Conservation (phyloP, 495 filamentous ascomycete species). For the Lasiosphaeria ovina region DNA sequence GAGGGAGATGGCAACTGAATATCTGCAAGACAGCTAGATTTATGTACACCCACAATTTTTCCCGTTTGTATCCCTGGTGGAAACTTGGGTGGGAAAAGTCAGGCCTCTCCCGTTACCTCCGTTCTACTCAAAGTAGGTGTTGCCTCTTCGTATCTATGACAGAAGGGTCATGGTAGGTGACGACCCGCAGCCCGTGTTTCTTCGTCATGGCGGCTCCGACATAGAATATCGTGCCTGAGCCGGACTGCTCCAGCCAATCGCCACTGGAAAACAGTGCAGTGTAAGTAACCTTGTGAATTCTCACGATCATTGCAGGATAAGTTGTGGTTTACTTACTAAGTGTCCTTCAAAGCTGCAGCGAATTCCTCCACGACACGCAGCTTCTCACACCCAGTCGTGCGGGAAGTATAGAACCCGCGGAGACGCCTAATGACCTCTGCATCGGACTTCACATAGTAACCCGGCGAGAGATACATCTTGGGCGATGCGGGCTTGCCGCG, state of each 20-base stretch:
- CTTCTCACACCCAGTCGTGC: not conserved
- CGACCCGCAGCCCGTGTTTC: not conserved
- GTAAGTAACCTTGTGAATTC: not conserved
- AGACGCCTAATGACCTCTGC: not conserved
- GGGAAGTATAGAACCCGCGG: not conserved
- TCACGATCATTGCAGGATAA: not conserved
- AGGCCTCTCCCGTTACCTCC: too few species aligned
- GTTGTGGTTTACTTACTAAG: not conserved
- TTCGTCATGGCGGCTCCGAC: not conserved
- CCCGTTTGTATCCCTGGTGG: too few species aligned
- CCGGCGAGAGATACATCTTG: conserved; percentile 1
- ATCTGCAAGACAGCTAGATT: too few species aligned
- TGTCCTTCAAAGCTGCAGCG: not conserved
- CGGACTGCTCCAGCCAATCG: not conserved
- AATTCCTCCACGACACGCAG: not conserved
- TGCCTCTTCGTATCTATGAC: not conserved
- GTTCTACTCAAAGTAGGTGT: not conserved
- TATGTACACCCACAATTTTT: too few species aligned
- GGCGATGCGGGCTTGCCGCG: not conserved
- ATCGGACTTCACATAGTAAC: not conserved
- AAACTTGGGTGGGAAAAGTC: too few species aligned
- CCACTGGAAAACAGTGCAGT: not conserved
- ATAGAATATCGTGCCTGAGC: not conserved
- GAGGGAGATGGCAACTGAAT: too few species aligned
- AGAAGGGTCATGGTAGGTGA: not conserved